Conservation (phyloP, 148 eudicot species). For the Rhododendron griersonianum region DNA sequence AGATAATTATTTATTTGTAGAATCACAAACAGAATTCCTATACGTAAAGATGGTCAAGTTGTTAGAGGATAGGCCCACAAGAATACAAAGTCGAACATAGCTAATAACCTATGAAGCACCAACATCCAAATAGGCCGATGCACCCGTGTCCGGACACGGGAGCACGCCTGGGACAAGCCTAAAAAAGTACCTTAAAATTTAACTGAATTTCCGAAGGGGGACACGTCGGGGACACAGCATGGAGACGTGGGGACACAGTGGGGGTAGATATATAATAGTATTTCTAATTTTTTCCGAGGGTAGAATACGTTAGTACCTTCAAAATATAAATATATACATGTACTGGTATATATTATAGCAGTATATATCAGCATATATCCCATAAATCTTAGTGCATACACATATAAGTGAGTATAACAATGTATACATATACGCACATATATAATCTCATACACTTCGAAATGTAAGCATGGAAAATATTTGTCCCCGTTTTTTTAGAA, state of each 20-base stretch:
- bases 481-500: background rate
- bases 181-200: background rate
- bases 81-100: background rate
- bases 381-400: background rate
- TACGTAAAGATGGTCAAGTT: background rate
- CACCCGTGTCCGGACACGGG: background rate
- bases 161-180: background rate
- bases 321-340: background rate
- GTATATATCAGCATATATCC: background rate
- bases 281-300: background rate
- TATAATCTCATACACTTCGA: background rate
- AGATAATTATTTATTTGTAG: background rate
- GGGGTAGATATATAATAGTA: background rate
- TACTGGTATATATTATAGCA: too few species aligned
- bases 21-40: background rate
- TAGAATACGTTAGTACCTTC: background rate
- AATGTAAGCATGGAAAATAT: background rate
- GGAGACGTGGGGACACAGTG: background rate
- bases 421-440: background rate
- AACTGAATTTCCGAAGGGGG: background rate
- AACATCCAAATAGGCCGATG: background rate
- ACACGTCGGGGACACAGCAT: background rate
- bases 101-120: background rate
- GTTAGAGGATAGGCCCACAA: background rate
- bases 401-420: background rate